Evolutionary conservation across 176 grass and related monocot genomes (phyloP), one percentile per base, ranked within the genome.

Genomic region (Juncus inflexus): DNA sequence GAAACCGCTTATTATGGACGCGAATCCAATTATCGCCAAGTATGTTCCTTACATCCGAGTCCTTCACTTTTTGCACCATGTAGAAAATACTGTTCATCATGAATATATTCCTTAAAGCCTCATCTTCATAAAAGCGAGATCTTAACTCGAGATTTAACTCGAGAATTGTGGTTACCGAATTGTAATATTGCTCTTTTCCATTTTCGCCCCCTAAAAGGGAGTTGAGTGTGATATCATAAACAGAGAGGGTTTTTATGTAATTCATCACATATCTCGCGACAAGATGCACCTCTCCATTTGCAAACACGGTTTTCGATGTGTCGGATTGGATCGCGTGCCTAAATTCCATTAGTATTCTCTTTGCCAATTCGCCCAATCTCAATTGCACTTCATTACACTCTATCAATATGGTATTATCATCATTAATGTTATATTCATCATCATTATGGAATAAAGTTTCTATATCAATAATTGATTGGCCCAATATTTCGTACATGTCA

Each of bases 221-320:
- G 74, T 92, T 83, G 69, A 97, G 82, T 71, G 88, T 84, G 71
- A 78, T 77, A 64, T 85, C 83, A 54, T 86, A 97, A 81, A 45
- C 79, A 12, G 78, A 73, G 52, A 97, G 80, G 72, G 85, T 69
- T 45, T 60, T 85, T 51, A 97, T 92, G 66, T 92, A 97, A 70
- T 97, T 97, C 94, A 92, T 97, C 15, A 97, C 94, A 86, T 97
- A 97, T 61, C 81, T 86, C 63, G 94, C 81, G 60, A 92, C 75
- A 11, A 85, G 94, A 68, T 91, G 94, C 54, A 97, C 77, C 15
- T 41, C 75, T 28, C 88, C 94, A 66, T 79, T 59, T 64, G 80
- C 43, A 58, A 83, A 76, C 37, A 74, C 67, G 72, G 15, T 89
- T 28, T 83, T 77, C 16, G 88, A 89, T 37, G 73, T 84, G 74